A percentile compares a stretch with the other conserved stretches of the same genome.
phyloP scores from a whole-genome alignment of 164 flowering plant species.

The Magnolia sinica region DNA sequence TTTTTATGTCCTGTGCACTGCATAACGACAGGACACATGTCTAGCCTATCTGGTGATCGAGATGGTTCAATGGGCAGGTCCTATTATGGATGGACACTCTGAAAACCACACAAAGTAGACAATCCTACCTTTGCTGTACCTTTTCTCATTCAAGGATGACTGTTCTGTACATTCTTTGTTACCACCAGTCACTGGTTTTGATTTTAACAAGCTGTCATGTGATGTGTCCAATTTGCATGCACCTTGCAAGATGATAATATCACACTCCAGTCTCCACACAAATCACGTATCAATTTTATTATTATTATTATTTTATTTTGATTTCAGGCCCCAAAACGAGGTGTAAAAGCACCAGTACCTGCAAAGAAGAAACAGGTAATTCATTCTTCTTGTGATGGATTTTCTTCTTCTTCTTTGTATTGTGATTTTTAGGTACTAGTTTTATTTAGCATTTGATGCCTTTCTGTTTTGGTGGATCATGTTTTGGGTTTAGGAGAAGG shows the following conservation, averaged over 20 bases:
- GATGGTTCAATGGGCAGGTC: too few species aligned
- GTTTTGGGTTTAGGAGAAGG: constrained; percentile 9
- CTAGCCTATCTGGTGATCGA: too few species aligned
- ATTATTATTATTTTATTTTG: neutral
- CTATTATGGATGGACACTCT: too few species aligned
- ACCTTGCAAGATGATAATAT: neutral
- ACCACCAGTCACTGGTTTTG: neutral
- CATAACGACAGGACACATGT: too few species aligned
- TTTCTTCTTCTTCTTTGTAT: neutral
- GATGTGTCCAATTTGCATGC: neutral
- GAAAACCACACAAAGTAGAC: too few species aligned
- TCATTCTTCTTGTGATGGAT: neutral
- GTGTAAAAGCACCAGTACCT: constrained; percentile 8
- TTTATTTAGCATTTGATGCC: neutral
- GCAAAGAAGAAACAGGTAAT: constrained; percentile 9
- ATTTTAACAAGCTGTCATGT: neutral
- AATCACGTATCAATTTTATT: neutral
- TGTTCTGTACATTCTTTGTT: neutral
- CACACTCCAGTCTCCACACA: neutral
- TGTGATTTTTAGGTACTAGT: neutral
- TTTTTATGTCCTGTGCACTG: too few species aligned
- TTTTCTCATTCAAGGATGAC: neutral
- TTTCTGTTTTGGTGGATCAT: neutral
- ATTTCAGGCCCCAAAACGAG: constrained; percentile 8
- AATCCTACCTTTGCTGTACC: too few species aligned